A percentile compares a stretch with the other conserved stretches of the same genome.
These are phyloP conservation scores for Eragrostis curvula DNA, from an alignment of 176 grass and related monocot species.

Conservation along the genomic window DNA sequence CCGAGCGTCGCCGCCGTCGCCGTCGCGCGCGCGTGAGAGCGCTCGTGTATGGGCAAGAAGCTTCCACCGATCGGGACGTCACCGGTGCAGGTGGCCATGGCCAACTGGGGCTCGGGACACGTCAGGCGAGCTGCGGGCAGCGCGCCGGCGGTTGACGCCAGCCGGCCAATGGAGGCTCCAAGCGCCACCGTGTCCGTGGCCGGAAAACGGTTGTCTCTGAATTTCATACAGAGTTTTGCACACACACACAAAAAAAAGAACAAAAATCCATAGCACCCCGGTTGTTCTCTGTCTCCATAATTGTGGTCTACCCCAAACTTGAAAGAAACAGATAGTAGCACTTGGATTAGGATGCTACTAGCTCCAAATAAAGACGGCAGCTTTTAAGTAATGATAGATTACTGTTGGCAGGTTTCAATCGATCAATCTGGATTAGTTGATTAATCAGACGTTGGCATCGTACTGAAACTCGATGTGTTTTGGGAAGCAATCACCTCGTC, in stretches of 20 bases:
- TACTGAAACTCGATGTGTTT: background rate
- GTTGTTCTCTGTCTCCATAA: background rate
- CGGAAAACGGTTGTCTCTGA: background rate
- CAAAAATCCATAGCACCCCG: background rate
- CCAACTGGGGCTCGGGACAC: background rate
- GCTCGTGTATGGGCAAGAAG: slow-evolving; percentile 1
- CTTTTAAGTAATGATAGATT: background rate
- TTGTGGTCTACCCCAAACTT: background rate
- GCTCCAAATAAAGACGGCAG: background rate
- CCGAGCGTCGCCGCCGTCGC: background rate
- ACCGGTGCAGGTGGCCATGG: background rate
- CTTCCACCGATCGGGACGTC: slow-evolving; percentile 40
- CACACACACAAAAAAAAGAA: background rate
- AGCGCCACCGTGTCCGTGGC: background rate
- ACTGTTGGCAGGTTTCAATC: slow-evolving; percentile 18
- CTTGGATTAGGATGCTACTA: background rate
- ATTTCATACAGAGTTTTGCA: background rate
- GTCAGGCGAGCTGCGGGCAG: background rate
- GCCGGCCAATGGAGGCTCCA: background rate
- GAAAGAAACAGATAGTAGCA: background rate
- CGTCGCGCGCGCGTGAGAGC: background rate
- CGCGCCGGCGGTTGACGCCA: slow-evolving; percentile 17
- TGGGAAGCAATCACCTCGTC: background rate
- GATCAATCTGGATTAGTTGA: background rate
- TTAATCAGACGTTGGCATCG: background rate